Evolutionary conservation across 2,329 filamentous ascomycete species (phyloP).

Genomic region (Saccharata proteae): DNA sequence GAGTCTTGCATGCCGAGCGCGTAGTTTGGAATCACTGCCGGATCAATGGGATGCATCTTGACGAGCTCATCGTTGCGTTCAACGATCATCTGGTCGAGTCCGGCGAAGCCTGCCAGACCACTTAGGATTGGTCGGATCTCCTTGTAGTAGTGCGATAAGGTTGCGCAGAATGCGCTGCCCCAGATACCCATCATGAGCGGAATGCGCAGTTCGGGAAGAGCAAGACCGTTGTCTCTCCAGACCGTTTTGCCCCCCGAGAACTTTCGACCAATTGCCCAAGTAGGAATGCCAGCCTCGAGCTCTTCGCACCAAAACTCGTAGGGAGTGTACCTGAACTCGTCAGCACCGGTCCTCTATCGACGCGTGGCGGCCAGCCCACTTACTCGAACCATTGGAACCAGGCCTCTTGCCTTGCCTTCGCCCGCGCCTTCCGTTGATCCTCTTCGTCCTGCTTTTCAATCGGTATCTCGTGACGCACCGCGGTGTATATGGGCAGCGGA

Average conservation of each 20-base stretch:
- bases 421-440: conserved; percentile 26
- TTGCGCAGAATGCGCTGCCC: conserved; percentile 92
- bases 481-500: conserved; percentile 89
- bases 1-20: conserved; percentile 66
- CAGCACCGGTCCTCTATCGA: conserved; percentile 2
- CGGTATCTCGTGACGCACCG: conserved; percentile 90
- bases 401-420: conserved; percentile 47
- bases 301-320: conserved; percentile 96
- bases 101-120: conserved; percentile 59
- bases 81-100: conserved; percentile 71
- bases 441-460: conserved; percentile 36
- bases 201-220: conserved; percentile 72
- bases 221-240: conserved; percentile 50
- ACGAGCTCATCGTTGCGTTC: conserved; percentile 72
- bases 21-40: conserved; percentile 83
- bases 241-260: conserved; percentile 63
- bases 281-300: conserved; percentile 80
- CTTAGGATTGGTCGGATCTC: conserved; percentile 77
- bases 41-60: conserved; percentile 91
- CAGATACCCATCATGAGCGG: conserved; percentile 88
- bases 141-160: conserved; percentile 88
- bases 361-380: conserved; percentile 8
- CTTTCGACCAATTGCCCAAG: conserved; percentile 77
- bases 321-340: conserved; percentile 44
- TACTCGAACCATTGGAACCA: conserved; percentile 99